phyloP scores from a whole-genome alignment of 2,329 filamentous ascomycete species.

The Botryosphaeria dothidea region DNA sequence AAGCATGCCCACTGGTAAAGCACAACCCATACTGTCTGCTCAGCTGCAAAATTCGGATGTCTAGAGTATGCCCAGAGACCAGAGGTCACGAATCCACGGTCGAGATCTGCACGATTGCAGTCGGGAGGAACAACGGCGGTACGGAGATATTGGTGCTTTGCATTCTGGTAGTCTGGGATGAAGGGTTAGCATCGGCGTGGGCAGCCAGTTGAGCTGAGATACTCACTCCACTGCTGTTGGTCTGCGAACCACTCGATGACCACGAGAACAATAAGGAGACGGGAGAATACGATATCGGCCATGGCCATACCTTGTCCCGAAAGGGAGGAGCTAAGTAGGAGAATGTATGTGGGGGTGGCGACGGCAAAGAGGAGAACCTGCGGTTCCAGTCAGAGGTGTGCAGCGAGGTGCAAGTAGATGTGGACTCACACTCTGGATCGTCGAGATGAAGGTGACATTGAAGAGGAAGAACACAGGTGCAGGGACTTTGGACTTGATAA shows the following conservation, averaged over 20 bases:
- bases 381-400: not conserved
- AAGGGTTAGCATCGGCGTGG: not conserved
- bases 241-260: slow-evolving; percentile 80
- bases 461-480: slow-evolving; percentile 74
- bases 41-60: slow-evolving; percentile 92
- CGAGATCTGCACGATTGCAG: slow-evolving; percentile 73
- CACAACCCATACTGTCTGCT: slow-evolving; percentile 86
- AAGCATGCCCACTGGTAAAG: slow-evolving; percentile 88
- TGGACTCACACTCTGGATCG: slow-evolving; percentile 62
- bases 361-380: slow-evolving; percentile 76
- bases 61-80: slow-evolving; percentile 87
- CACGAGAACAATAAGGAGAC: slow-evolving; percentile 57
- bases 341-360: slow-evolving; percentile 78
- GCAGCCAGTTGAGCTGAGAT: not conserved
- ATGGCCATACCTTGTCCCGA: slow-evolving; percentile 50
- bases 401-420: slow-evolving; percentile 7
- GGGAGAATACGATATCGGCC: slow-evolving; percentile 61
- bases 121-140: slow-evolving; percentile 68
- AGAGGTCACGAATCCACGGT: slow-evolving; percentile 82
- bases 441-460: slow-evolving; percentile 86
- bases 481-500: slow-evolving; percentile 68
- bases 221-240: slow-evolving; percentile 83
- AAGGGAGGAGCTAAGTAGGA: slow-evolving; percentile 71
- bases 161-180: slow-evolving; percentile 69
- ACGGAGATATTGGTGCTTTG: slow-evolving; percentile 74